Evolutionary conservation across 2,329 filamentous ascomycete genomes (phyloP).

Genomic region (Nothopassalora personata): DNA sequence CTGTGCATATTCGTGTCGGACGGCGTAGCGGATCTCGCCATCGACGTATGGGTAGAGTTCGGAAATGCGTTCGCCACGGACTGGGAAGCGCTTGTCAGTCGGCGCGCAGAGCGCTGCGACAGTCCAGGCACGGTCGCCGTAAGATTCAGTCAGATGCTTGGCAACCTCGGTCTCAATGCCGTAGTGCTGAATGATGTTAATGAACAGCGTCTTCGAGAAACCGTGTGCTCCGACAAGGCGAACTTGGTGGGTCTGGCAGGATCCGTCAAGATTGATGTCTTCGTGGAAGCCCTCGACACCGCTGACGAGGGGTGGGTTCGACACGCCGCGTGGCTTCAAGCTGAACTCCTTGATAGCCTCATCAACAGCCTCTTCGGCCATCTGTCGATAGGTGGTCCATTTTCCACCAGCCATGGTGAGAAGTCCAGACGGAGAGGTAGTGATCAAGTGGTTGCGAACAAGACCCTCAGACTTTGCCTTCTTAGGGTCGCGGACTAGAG

Average conservation of each 20-base stretch:
- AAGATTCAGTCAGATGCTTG: slow-evolving; percentile 78
- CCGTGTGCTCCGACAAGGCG: slow-evolving; percentile 79
- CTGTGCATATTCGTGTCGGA: slow-evolving; percentile 85
- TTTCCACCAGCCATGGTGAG: slow-evolving; percentile 84
- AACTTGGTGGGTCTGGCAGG: slow-evolving; percentile 78
- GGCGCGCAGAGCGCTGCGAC: slow-evolving; percentile 74
- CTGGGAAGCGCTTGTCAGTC: slow-evolving; percentile 74
- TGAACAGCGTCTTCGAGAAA: slow-evolving; percentile 86
- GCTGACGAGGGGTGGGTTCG: slow-evolving; percentile 57
- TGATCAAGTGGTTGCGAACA: slow-evolving; percentile 79
- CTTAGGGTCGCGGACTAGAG: slow-evolving; percentile 79
- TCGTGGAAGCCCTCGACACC: slow-evolving; percentile 67
- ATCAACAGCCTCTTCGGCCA: slow-evolving; percentile 86
- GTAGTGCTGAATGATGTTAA: slow-evolving; percentile 90
- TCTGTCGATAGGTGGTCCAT: slow-evolving; percentile 90
- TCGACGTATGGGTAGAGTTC: slow-evolving; percentile 84
- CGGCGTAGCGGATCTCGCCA: slow-evolving; percentile 82
- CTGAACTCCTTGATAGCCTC: slow-evolving; percentile 66
- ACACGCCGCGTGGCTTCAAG: slow-evolving; percentile 53
- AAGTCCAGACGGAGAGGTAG: slow-evolving; percentile 71
- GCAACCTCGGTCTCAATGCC: slow-evolving; percentile 88
- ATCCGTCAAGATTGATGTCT: slow-evolving; percentile 63
- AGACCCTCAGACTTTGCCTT: slow-evolving; percentile 81
- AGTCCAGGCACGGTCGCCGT: slow-evolving; percentile 88
- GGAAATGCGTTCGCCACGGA: slow-evolving; percentile 74